Percentiles rank a stretch among this genome's conserved stretches.
phyloP scores from a whole-genome alignment of 2,329 filamentous ascomycete species.

The Pyricularia pennisetigena region DNA sequence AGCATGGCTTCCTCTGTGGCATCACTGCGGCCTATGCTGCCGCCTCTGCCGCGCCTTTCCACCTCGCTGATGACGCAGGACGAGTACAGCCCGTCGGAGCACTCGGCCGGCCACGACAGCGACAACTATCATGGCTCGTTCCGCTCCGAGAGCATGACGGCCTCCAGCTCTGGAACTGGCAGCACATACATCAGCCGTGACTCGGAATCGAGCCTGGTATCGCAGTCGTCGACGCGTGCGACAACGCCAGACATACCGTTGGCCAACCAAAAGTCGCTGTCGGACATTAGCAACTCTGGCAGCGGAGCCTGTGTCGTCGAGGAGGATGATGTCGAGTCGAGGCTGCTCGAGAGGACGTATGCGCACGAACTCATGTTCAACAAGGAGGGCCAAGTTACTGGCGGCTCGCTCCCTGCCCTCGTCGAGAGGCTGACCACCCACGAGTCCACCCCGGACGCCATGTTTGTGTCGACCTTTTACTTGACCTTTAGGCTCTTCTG shows the following conservation, averaged over 20 bases:
- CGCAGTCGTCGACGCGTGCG: slow-evolving; percentile 75
- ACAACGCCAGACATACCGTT: slow-evolving; percentile 67
- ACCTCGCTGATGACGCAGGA: slow-evolving; percentile 38
- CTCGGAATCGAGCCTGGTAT: slow-evolving; percentile 71
- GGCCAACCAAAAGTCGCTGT: slow-evolving; percentile 49
- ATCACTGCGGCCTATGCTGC: slow-evolving; percentile 36
- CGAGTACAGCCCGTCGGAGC: slow-evolving; percentile 37
- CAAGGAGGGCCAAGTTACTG: slow-evolving; percentile 90
- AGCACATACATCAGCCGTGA: slow-evolving; percentile 72
- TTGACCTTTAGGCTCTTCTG: slow-evolving; percentile 93
- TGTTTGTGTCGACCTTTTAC: slow-evolving; percentile 92
- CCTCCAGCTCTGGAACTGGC: slow-evolving; percentile 67
- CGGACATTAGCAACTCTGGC: slow-evolving; percentile 57
- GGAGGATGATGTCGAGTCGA: slow-evolving; percentile 66
- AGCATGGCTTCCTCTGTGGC: slow-evolving; percentile 36
- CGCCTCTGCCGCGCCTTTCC: slow-evolving; percentile 47
- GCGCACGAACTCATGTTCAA: slow-evolving; percentile 88
- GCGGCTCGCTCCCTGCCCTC: slow-evolving; percentile 79
- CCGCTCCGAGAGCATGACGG: slow-evolving; percentile 59
- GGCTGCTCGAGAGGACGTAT: slow-evolving; percentile 83
- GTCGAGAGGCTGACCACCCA: slow-evolving; percentile 93
- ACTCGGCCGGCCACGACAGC: slow-evolving; percentile 31
- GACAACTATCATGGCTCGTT: slow-evolving; percentile 39
- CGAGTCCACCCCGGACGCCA: slow-evolving; percentile 81
- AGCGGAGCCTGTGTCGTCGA: slow-evolving; percentile 65